These are phyloP conservation scores for Xylariaceae sp. DNA, from an alignment of 2,329 filamentous ascomycete genomes.

Conservation along the genomic window DNA sequence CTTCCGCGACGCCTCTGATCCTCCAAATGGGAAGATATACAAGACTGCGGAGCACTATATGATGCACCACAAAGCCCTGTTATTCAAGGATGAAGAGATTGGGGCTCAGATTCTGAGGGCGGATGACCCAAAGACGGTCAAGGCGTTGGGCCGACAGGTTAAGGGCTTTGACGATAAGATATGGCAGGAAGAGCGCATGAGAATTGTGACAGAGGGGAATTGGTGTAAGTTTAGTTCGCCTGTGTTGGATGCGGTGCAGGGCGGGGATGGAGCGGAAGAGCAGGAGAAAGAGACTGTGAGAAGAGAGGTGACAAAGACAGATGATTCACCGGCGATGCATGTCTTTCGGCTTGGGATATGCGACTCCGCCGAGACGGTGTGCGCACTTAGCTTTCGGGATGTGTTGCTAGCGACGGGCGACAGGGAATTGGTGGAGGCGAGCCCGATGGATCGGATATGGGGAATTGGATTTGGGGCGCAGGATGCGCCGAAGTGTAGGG, in stretches of 20 bases:
- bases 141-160: constrained; percentile 53
- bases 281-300: background rate
- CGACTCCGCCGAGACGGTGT: constrained; percentile 13
- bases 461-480: constrained; percentile 57
- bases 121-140: constrained; percentile 43
- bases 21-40: constrained; percentile 31
- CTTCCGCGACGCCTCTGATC: constrained; percentile 15
- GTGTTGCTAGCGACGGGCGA: constrained; percentile 56
- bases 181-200: constrained; percentile 50
- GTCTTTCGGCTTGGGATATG: constrained; percentile 15
- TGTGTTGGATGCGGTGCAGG: constrained; percentile 21
- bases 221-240: constrained; percentile 54
- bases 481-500: constrained; percentile 44
- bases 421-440: constrained; percentile 59
- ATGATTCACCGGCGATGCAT: constrained; percentile 14
- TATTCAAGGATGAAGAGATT: constrained; percentile 34
- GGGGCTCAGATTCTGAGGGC: constrained; percentile 47
- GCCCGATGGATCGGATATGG: constrained; percentile 60
- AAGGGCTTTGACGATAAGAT: constrained; percentile 44
- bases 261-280: background rate
- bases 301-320: background rate
- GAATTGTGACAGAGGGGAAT: constrained; percentile 56
- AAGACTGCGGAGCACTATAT: constrained; percentile 50
- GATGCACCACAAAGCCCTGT: constrained; percentile 24
- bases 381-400: constrained; percentile 40